Base-by-base conservation (phyloP, 306 rosid species). In the Trifolium fragiferum region DNA sequence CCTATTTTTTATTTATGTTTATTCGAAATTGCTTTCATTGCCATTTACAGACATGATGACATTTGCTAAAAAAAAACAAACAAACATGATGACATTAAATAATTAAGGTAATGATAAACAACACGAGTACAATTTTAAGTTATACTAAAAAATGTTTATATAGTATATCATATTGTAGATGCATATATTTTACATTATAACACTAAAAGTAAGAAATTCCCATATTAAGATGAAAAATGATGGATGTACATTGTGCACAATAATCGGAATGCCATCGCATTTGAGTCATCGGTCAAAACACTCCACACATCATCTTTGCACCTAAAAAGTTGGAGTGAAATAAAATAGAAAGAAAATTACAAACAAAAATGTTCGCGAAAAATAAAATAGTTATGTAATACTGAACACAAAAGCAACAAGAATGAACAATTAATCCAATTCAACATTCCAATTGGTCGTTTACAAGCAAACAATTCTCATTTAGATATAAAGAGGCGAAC, bases 181-280 rank as follows among this genome's bases (percentile, higher is more conserved):
- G 2, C 27, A 25, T 33, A 33, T 5, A 33, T 5, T 33, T 33
- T 33, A 37, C 8, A 47, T 47, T 47, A 2, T 47, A 47, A 19
- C 19, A 8, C 59, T 19, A 53, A 55, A 55, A 20, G n/a, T 55
- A 57, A 57, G 35, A 57, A 11, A 11, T 3, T 23, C 32, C 63
- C 35, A 21, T 57, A 57, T 57, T 57, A 57, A 57, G 63, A 57
- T 23, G 15, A 2, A 23, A 23, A 57, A 57, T 21, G 32, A 23
- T 50, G 47, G 37, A 72, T 37, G 23, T 0, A 41, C 13, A 54
- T 41, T 25, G 16, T 5, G 25, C 73, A 44, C 0, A 64, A 41
- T 71, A 2, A 69, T 32, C 18, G 70, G 81, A 44, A 70, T 23
- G 20, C 37, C 12, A 62, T 72, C 9, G 27, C 21, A 78, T 72